phyloP scores from a whole-genome alignment of 1,284 basidiomycete genomes.

The Anthracocystis setariae region DNA sequence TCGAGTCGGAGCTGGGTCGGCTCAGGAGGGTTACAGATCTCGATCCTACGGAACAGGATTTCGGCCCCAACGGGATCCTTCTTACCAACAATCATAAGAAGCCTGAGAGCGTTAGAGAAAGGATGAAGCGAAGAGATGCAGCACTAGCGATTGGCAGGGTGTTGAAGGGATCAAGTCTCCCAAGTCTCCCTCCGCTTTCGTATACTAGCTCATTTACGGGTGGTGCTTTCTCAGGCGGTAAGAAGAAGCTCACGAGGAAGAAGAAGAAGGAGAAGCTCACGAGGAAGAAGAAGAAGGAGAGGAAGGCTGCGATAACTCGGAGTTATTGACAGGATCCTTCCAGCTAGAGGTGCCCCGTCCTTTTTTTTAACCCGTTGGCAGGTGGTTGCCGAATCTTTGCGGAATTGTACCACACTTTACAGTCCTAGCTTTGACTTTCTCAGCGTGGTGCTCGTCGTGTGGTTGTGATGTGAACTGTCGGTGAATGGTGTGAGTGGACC shows the following conservation, averaged over 20 bases:
- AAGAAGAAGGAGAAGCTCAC: constrained; percentile 8
- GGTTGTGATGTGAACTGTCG: too few relatives aligned
- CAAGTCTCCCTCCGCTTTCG: constrained; percentile 30
- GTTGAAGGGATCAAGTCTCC: constrained; percentile 16
- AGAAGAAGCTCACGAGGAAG: constrained; percentile 34
- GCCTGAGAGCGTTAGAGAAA: too few relatives aligned
- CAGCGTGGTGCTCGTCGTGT: too few relatives aligned
- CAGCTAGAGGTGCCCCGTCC: too few relatives aligned
- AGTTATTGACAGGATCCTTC: too few relatives aligned
- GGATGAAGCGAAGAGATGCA: constrained; percentile 36
- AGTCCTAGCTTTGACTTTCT: not conserved
- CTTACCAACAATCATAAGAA: too few relatives aligned
- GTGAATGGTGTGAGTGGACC: not conserved
- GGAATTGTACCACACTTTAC: constrained; percentile 12
- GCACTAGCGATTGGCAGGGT: constrained; percentile 13
- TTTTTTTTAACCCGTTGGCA: too few relatives aligned
- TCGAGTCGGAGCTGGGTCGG: constrained; percentile 47
- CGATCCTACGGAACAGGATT: too few relatives aligned
- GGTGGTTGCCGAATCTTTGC: constrained; percentile 36
- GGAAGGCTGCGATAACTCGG: constrained; percentile 3
- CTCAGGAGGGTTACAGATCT: too few relatives aligned
- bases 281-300: constrained; percentile 20
- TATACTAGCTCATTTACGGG: constrained; percentile 30
- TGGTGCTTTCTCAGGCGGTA: not conserved
- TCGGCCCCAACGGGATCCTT: too few relatives aligned